Evolutionary conservation across 805 yeast species (phyloP).

Genomic region (Candida nemodendra): DNA sequence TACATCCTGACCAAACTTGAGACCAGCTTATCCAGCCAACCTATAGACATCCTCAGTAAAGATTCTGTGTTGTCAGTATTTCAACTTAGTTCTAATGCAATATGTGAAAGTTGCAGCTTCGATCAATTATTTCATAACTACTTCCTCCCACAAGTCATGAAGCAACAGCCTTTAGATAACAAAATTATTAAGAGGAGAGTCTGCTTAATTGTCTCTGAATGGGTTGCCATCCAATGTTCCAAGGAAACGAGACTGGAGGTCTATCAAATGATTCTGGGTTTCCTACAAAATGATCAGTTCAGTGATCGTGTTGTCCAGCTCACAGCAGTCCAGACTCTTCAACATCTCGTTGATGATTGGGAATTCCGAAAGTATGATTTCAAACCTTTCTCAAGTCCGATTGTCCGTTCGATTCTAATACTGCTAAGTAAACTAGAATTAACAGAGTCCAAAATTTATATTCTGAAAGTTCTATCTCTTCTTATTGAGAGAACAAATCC

Average conservation of each 20-base stretch:
- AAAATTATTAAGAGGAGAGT: conserved; percentile 74
- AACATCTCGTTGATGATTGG: conserved; percentile 78
- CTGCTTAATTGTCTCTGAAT: conserved; percentile 73
- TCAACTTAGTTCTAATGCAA: conserved; percentile 68
- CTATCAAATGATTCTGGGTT: conserved; percentile 53
- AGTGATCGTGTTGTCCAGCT: conserved; percentile 81
- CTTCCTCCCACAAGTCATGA: conserved; percentile 65
- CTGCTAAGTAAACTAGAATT: conserved; percentile 50
- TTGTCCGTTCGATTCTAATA: conserved; percentile 47
- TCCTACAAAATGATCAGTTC: conserved; percentile 40
- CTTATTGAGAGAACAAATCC: conserved; percentile 67
- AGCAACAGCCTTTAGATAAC: conserved; percentile 45
- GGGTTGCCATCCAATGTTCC: conserved; percentile 71
- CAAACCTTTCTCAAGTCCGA: conserved; percentile 57
- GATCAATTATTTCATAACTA: conserved; percentile 57
- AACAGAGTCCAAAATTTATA: conserved; percentile 75
- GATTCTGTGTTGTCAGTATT: conserved; percentile 85
- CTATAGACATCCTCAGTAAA: conserved; percentile 53
- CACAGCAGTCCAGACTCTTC: conserved; percentile 68
- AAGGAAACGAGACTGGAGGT: conserved; percentile 54
- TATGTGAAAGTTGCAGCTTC: conserved; percentile 65
- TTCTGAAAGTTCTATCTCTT: conserved; percentile 65
- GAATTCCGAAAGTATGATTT: conserved; percentile 72
- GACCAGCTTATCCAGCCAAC: conserved; percentile 32
- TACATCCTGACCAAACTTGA: conserved; percentile 61